phyloP scores from a whole-genome alignment of 768 basidiomycete genomes.

The Serendipita sp. region DNA sequence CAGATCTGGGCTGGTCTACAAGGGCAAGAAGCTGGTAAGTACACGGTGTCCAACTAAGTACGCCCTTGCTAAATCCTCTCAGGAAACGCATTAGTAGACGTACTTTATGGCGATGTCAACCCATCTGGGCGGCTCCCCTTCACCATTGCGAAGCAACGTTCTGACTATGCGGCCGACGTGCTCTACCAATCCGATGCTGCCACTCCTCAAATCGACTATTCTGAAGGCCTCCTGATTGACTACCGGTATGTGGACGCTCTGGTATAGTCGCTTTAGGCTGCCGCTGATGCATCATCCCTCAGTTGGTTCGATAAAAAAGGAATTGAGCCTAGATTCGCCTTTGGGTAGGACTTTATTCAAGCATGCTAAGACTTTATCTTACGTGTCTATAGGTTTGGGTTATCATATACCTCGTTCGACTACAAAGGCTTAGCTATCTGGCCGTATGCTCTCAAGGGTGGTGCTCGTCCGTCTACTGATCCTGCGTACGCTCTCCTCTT shows the following conservation, averaged over 20 bases:
- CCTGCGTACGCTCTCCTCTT: background rate
- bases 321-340: conserved; percentile 8
- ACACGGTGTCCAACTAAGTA: background rate
- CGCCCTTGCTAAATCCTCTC: background rate
- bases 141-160: conserved; percentile 24
- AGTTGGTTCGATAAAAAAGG: conserved; percentile 1
- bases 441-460: background rate
- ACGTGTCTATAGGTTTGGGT: background rate
- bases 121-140: conserved; percentile 26
- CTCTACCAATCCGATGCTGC: conserved; percentile 7
- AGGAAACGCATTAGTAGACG: conserved; percentile 23
- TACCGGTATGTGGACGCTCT: conserved; percentile 14
- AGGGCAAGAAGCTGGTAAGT: conserved; percentile 22
- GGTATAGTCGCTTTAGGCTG: too few species aligned
- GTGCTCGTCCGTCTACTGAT: background rate
- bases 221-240: conserved; percentile 19
- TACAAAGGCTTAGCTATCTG: background rate
- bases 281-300: background rate
- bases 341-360: background rate
- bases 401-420: conserved; percentile 4
- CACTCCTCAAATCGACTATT: conserved; percentile 19
- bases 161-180: conserved; percentile 23
- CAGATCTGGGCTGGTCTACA: conserved; percentile 16
- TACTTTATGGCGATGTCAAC: conserved; percentile 25
- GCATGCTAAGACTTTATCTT: background rate